Evolutionary conservation across 805 yeast genomes (phyloP), one percentile per base, ranked within the genome.

Genomic region (Clavispora fructus): DNA sequence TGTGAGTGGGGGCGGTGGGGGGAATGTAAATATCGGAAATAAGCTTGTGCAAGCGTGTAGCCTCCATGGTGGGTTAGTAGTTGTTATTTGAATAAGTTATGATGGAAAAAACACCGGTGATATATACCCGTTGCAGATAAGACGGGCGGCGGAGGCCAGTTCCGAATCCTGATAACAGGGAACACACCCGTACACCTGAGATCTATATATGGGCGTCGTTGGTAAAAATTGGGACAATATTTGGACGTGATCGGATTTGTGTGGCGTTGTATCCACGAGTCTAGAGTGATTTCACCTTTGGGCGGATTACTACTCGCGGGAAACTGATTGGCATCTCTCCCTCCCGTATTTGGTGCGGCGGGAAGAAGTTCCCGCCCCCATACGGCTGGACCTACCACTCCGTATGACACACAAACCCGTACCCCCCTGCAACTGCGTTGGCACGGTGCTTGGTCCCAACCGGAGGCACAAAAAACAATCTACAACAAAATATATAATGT

Each of bases 1-100:
- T 45, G 40, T 45, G 42, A 23, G 60, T 58, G 23, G 23, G 25
- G 29, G 42, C 23, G 12, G 51, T 37, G 7, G 71, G 65, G 4
- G 84, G 83, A 47, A 79, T 74, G 57, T 78, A 79, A 28, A 72
- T 65, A 59, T 69, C 71, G 41, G 68, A 69, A 41, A 73, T 50
- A 42, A 67, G 61, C 41, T 62, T 63, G 33, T 65, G 51, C 45
- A 78, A 58, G 45, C 72, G 59, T 13, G 62, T 45, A 9, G 73
- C 59, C 44, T 76, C 81, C 82, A 78, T 77, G 8, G 6, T 39
- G 25, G 8, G 13, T n/a, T n/a, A 2, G 19, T 14, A 17, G 8
- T 9, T 1, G 35, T n/a, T 9, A 14, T 9, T 16, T 16, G 37
- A 17, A 16, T 16, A 6, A 14, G 11, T 32, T 6, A 27, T 32